Percentiles rank a stretch among this genome's conserved stretches.
phyloP scores from a whole-genome alignment of 1,284 basidiomycete species.

The Pseudozyma thailandica region DNA sequence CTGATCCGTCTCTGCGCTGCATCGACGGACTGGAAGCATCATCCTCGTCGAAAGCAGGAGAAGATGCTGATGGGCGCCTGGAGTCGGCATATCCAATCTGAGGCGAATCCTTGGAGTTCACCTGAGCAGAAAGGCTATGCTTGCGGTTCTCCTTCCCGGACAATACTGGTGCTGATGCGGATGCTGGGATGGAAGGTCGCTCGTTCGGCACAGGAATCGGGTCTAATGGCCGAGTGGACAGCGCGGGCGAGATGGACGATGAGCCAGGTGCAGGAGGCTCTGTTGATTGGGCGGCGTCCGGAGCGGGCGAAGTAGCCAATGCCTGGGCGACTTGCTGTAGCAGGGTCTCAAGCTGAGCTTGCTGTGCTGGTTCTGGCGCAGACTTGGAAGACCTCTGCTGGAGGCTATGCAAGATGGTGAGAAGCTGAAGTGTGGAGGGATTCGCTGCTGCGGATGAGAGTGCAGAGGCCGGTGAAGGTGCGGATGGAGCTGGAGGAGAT shows the following conservation, averaged over 20 bases:
- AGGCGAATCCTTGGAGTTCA: slow-evolving; percentile 17
- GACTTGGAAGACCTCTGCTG: slow-evolving; percentile 44
- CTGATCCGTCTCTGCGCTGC: slow-evolving; percentile 25
- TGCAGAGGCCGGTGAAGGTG: slow-evolving; percentile 16
- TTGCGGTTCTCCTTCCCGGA: slow-evolving; percentile 39
- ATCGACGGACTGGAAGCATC: slow-evolving; percentile 14
- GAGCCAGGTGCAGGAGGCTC: slow-evolving; percentile 3
- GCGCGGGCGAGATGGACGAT: slow-evolving; percentile 16
- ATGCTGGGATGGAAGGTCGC: slow-evolving; percentile 8
- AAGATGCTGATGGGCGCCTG: slow-evolving; percentile 17
- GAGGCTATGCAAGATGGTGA: slow-evolving; percentile 42
- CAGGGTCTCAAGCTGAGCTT: slow-evolving; percentile 45
- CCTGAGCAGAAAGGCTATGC: background rate
- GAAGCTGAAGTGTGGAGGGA: slow-evolving; percentile 37
- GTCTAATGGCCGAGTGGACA: slow-evolving; percentile 27
- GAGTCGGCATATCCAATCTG: slow-evolving; percentile 13
- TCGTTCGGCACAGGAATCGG: slow-evolving; percentile 23
- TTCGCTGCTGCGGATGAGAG: slow-evolving; percentile 25
- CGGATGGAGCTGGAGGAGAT: slow-evolving; percentile 13
- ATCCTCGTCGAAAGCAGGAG: slow-evolving; percentile 21
- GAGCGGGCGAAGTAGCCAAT: slow-evolving; percentile 27
- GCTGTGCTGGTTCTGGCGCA: slow-evolving; percentile 46
- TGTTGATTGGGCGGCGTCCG: slow-evolving; percentile 1
- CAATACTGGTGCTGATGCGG: background rate
- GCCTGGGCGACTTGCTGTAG: slow-evolving; percentile 40